Evolutionary conservation across 2,329 filamentous ascomycete genomes (phyloP), one percentile per base, ranked within the genome.

Genomic region (Rachicladosporium sp.): DNA sequence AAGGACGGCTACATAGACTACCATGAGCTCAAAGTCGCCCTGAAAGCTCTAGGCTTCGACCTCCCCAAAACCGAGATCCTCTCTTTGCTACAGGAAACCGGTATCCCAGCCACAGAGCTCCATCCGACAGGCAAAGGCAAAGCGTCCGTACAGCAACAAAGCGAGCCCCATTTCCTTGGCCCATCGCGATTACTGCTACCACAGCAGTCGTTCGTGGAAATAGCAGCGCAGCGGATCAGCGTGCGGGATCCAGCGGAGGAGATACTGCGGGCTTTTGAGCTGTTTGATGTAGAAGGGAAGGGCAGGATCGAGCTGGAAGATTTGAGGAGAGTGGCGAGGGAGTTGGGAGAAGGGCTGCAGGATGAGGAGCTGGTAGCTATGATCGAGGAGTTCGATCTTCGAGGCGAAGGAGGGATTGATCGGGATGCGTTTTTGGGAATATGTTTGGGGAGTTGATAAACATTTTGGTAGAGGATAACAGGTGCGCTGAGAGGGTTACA

Each of bases 301-400:
- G 89, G 89, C 5, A 78, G 82, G 49, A 94, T 98, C 51, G 87
- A 82, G 38, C 66, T 95, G 35, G 82, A 91, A 44, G 91, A 96
- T 65, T 66, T 98, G 63, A 71, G 86, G 46, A 71, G 86, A 42
- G 85, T 96, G 19, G 87, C 89, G 42, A 76, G 86, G 53, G 91
- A 96, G 60, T 69, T 98, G 47, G 91, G 91, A 6, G 89, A 96
- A 61, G 86, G 84, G 9, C 70, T 98, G 50, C 85, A 91, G 51
- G 89, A 98, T 56, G 83, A 93, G 54, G 91, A 98, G 61, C 70
- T 98, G 45, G 72, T 77, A 51, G 87, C 87, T 48, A 98, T 98
- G 91, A 91, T 98, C 65, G 87, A 95, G 56, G 89, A 96, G 63
- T 93, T 96, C 66, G 91, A 98, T 66, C 72, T 95, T 48, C 84